These are phyloP conservation scores for Gillenia trifoliata DNA, from an alignment of 306 rosid species.

Conservation along the genomic window DNA sequence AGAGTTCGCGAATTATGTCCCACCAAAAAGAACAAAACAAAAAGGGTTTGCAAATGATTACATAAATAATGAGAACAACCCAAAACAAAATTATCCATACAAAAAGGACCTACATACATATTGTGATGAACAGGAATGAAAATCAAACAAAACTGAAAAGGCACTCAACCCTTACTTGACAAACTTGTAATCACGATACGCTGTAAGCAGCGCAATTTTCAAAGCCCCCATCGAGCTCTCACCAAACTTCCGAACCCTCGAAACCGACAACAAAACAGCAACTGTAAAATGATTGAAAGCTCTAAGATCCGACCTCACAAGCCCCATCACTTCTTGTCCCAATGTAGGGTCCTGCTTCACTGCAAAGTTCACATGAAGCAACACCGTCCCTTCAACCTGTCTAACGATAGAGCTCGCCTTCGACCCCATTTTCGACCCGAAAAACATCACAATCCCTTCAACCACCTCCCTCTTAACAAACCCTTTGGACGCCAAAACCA, in stretches of 20 bases:
- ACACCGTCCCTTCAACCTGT: conserved; percentile 43
- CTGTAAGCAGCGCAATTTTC: conserved; percentile 16
- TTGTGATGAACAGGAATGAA: neutral
- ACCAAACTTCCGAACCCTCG: conserved; percentile 32
- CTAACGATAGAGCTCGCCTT: conserved; percentile 26
- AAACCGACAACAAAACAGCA: conserved; percentile 27
- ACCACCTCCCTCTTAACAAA: conserved; percentile 35
- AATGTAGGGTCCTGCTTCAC: conserved; percentile 38
- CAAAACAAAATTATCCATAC: no score
- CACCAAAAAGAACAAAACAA: neutral
- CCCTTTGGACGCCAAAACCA: conserved; percentile 35
- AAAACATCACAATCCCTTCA: conserved; percentile 36
- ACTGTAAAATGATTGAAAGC: conserved; percentile 41
- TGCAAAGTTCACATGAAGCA: conserved; percentile 37
- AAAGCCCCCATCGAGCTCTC: conserved; percentile 26
- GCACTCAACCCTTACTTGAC: conserved; percentile 13
- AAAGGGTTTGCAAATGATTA: neutral
- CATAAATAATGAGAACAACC: neutral
- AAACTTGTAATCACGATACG: conserved; percentile 32
- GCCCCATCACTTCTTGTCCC: conserved; percentile 39
- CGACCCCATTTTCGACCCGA: conserved; percentile 25
- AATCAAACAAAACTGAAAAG: neutral
- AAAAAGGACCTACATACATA: neutral
- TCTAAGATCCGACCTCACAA: conserved; percentile 26
- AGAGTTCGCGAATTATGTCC: neutral